phyloP scores from a whole-genome alignment of 2,329 filamentous ascomycete species.

The Cladosporium velox region DNA sequence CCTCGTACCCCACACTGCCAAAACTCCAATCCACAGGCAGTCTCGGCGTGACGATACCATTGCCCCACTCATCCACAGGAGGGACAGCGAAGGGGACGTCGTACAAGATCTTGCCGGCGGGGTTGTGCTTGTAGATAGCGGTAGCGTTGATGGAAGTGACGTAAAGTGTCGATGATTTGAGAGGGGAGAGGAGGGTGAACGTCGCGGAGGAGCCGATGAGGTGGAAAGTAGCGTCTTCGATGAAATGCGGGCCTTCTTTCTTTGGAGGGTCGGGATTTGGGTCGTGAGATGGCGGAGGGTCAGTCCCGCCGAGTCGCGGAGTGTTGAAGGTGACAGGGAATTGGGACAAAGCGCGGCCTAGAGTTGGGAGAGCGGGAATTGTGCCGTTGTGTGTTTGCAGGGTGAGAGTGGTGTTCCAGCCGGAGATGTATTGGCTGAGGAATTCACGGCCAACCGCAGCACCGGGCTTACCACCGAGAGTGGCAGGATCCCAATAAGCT shows the following conservation, averaged over 20 bases:
- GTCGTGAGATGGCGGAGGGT: constrained; percentile 35
- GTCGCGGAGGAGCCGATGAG: constrained; percentile 81
- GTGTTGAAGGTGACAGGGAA: constrained; percentile 72
- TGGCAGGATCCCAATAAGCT: constrained; percentile 72
- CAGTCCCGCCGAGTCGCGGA: constrained; percentile 65
- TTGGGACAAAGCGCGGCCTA: constrained; percentile 72
- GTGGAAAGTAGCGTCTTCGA: constrained; percentile 83
- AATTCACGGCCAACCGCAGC: constrained; percentile 67
- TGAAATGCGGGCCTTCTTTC: constrained; percentile 63
- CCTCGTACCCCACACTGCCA: constrained; percentile 78
- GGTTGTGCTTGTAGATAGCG: constrained; percentile 76
- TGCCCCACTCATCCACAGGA: constrained; percentile 46
- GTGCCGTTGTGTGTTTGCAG: constrained; percentile 70
- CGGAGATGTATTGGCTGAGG: constrained; percentile 83
- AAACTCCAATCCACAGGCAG: constrained; percentile 81
- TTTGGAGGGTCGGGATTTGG: constrained; percentile 46
- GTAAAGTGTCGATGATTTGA: constrained; percentile 70
- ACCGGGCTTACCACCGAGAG: constrained; percentile 62
- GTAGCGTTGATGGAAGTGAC: constrained; percentile 81
- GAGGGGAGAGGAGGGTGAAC: constrained; percentile 79
- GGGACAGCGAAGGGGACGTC: constrained; percentile 72
- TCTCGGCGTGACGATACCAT: constrained; percentile 66
- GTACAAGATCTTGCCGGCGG: constrained; percentile 76
- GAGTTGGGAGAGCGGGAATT: constrained; percentile 70
- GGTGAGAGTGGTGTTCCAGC: constrained; percentile 78